Evolutionary conservation across 2,329 filamentous ascomycete species (phyloP), one percentile per base, ranked within the genome.

Genomic region (Coniosporium uncinatum): DNA sequence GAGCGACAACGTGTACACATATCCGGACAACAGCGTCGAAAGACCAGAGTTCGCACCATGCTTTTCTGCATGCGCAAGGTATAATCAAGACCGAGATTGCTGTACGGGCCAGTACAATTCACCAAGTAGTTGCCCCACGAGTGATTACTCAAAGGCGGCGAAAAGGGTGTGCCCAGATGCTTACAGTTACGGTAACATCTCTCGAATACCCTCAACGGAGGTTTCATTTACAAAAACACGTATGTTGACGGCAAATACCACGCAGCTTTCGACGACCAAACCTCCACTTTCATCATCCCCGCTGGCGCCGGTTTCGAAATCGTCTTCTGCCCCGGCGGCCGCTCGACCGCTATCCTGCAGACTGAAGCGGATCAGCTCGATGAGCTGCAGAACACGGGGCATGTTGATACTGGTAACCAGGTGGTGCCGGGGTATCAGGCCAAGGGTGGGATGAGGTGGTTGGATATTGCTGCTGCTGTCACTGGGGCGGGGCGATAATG

Each of bases 141-240:
- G 80, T 39, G 63, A 76, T 32, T 93, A 90, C 64, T 81, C 81
- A 49, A 76, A 69, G 44, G 70, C 71, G 11, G 84, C 85, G 40
- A 93, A 94, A 67, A 66, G 64, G 3, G 74, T 91, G 13, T 94
- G 88, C 56, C 87, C 88, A 1, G 88, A 94, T 62, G 87, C 87
- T 3, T 94, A 93, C 64, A 88, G 83, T 54, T 94, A 78, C 58
- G 71, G 81, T 84, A 39, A 79, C 35, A 69, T 70, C 75, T n/a
- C 77, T 75, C 47, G 75, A 79, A 49, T 75, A 79, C 48, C 67
- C 27, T 11, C 27, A 31, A 11, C 27, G 27, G 11, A 31, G n/a
- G n/a, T n/a, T n/a, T n/a, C n/a, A n/a, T n/a, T n/a, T n/a, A n/a
- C n/a, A n/a, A n/a, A n/a, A n/a, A n/a, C n/a, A n/a, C n/a, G n/a